phyloP scores from a whole-genome alignment of 495 filamentous ascomycete genomes.

The Chaetomium fimeti region DNA sequence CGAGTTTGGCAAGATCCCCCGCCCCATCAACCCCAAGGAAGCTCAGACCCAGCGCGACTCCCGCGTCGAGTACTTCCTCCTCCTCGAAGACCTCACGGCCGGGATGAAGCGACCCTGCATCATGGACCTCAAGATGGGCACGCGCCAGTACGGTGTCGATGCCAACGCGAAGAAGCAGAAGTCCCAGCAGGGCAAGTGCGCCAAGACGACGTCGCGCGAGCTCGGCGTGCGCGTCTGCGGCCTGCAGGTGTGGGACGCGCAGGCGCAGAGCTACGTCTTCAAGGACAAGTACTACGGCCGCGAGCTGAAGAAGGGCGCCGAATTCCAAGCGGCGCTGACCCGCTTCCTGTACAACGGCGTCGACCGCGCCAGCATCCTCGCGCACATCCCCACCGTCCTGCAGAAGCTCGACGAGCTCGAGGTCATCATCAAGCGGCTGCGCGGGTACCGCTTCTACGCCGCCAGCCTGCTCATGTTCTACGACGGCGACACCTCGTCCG shows the following conservation, averaged over 20 bases:
- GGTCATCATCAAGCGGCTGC: conserved; percentile 71
- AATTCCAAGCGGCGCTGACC: conserved; percentile 86
- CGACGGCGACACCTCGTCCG: conserved; percentile 60
- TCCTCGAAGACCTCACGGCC: conserved; percentile 94
- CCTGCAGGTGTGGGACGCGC: conserved; percentile 91
- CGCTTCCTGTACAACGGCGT: conserved; percentile 92
- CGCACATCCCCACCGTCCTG: conserved; percentile 83
- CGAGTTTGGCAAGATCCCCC: conserved; percentile 43
- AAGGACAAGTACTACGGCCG: conserved; percentile 98
- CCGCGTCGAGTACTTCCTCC: conserved; percentile 85
- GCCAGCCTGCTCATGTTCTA: conserved; percentile 93
- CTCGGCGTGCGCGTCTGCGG: conserved; percentile 92
- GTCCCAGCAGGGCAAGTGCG: conserved; percentile 89
- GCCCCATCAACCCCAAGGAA: conserved; percentile 70
- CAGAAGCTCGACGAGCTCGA: conserved; percentile 80
- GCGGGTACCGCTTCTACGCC: conserved; percentile 92
- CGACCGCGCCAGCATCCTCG: conserved; percentile 68
- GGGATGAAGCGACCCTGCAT: conserved; percentile 97
- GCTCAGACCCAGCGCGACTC: conserved; percentile 62
- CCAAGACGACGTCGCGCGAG: conserved; percentile 84
- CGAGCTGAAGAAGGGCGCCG: conserved; percentile 78
- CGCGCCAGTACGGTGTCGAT: conserved; percentile 96
- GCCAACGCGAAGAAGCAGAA: conserved; percentile 87
- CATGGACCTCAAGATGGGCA: conserved; percentile 98
- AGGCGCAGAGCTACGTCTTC: conserved; percentile 77